phyloP scores from a whole-genome alignment of 108 stramenopile species.

The Chaetoceros tenuissimus region DNA sequence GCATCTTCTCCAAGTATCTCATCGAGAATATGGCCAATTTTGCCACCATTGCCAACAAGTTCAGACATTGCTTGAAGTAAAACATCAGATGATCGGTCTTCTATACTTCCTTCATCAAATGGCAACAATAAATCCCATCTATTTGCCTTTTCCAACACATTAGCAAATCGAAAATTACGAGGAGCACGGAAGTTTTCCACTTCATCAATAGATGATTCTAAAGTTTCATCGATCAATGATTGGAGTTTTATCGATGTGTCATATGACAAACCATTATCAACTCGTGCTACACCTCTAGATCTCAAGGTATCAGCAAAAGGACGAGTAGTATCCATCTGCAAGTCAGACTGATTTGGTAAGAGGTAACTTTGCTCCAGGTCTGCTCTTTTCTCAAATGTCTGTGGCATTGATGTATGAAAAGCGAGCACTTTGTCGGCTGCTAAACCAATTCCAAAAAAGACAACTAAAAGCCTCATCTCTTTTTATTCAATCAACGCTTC shows the following conservation, averaged over 20 bases:
- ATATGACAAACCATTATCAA: constrained; percentile 50
- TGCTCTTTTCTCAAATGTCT: too few relatives aligned
- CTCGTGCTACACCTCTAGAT: constrained; percentile 58
- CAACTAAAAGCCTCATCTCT: too few relatives aligned
- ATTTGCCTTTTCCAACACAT: constrained; percentile 64
- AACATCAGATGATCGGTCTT: constrained; percentile 1
- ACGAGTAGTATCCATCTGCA: too few relatives aligned
- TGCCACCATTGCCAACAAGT: background rate
- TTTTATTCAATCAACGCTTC: too few relatives aligned
- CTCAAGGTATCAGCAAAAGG: too few relatives aligned
- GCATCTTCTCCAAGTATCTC: background rate
- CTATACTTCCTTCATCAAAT: constrained; percentile 18
- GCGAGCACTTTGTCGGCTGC: too few relatives aligned
- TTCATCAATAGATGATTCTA: constrained; percentile 24
- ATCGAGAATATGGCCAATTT: background rate
- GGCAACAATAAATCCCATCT: constrained; percentile 73
- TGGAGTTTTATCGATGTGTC: constrained; percentile 41
- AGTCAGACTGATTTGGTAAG: too few relatives aligned
- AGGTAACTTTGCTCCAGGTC: too few relatives aligned
- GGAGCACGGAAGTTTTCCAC: constrained; percentile 30
- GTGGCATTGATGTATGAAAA: too few relatives aligned
- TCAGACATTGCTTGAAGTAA: background rate
- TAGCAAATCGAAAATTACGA: constrained; percentile 51
- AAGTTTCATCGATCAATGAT: constrained; percentile 29
- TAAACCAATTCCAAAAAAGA: too few relatives aligned